A percentile compares a stretch with the other conserved stretches of the same genome.
Conservation (phyloP, 306 rosid genomes). For the Quercus parvula region DNA sequence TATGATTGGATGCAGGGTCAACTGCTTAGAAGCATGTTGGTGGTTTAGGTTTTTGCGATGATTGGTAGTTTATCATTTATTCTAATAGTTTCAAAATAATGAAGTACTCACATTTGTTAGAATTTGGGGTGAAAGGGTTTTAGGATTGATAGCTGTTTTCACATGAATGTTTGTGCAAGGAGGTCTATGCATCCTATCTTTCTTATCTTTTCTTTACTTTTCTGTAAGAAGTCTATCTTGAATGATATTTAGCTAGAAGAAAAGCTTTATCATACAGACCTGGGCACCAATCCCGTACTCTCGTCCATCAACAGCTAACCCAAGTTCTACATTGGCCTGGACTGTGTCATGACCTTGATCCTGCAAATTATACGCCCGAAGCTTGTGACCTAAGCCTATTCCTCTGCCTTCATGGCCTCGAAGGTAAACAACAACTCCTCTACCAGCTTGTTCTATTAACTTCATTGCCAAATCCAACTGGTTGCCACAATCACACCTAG, state of each 20-base stretch:
- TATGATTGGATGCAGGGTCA: no score
- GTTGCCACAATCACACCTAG: constrained; percentile 85
- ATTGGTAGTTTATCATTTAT: no score
- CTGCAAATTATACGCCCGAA: constrained; percentile 75
- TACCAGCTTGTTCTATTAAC: constrained; percentile 63
- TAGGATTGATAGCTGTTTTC: no score
- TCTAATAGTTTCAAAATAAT: no score
- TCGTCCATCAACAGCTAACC: constrained; percentile 76
- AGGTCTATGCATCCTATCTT: no score
- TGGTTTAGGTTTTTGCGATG: no score
- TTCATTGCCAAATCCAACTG: constrained; percentile 85
- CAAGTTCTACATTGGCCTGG: constrained; percentile 79
- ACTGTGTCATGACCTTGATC: constrained; percentile 87
- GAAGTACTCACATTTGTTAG: no score
- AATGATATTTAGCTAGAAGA: neutral
- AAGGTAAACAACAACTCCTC: constrained; percentile 78
- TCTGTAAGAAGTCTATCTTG: neutral
- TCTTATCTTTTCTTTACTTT: no score
- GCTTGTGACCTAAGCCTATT: constrained; percentile 84
- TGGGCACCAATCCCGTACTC: constrained; percentile 89
- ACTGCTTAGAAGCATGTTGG: no score
- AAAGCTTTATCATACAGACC: constrained; percentile 35
- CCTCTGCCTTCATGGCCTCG: constrained; percentile 97
- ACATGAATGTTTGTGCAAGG: no score
- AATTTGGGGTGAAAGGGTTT: no score